Evolutionary conservation across 2,329 filamentous ascomycete genomes (phyloP).

Genomic region (Ascochyta fabae): DNA sequence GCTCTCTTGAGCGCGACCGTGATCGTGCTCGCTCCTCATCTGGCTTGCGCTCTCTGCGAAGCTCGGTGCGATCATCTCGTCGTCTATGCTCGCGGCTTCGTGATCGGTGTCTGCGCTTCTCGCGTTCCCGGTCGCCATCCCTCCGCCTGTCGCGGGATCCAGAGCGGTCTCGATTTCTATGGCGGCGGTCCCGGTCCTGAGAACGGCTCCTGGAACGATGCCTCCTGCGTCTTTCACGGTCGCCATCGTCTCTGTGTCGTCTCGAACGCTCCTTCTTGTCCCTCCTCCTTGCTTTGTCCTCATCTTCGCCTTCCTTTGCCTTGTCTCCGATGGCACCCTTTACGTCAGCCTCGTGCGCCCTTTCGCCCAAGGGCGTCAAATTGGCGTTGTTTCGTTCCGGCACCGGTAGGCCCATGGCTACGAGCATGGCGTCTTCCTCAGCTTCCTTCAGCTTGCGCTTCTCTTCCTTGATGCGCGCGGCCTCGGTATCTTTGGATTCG

Average conservation of each 20-base stretch:
- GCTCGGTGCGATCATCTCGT: conserved; percentile 34
- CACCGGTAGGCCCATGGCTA: conserved; percentile 79
- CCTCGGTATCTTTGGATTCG: conserved; percentile 62
- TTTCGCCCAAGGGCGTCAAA: conserved; percentile 62
- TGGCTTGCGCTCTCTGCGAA: conserved; percentile 27
- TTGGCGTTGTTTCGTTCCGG: conserved; percentile 71
- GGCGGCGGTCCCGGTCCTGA: conserved; percentile 35
- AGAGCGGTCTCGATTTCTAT: conserved; percentile 38
- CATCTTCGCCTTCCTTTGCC: conserved; percentile 47
- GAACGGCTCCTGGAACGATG: conserved; percentile 39
- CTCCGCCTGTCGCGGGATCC: conserved; percentile 37
- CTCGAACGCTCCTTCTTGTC: conserved; percentile 35
- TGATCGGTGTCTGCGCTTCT: conserved; percentile 41
- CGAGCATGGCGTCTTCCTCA: conserved; percentile 88
- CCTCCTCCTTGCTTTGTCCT: conserved; percentile 23
- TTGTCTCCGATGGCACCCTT: conserved; percentile 60
- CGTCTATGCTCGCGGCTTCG: conserved; percentile 36
- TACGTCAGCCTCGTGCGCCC: conserved; percentile 61
- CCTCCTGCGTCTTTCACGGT: conserved; percentile 31
- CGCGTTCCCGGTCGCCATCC: conserved; percentile 34
- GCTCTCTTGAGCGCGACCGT: conserved; percentile 16
- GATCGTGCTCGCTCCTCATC: conserved; percentile 33
- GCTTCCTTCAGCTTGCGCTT: conserved; percentile 84
- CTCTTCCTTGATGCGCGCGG: conserved; percentile 69
- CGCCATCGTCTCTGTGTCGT: conserved; percentile 34